These are phyloP conservation scores for Hygrocybe punicea DNA, from an alignment of 768 basidiomycete genomes.

Conservation along the genomic window DNA sequence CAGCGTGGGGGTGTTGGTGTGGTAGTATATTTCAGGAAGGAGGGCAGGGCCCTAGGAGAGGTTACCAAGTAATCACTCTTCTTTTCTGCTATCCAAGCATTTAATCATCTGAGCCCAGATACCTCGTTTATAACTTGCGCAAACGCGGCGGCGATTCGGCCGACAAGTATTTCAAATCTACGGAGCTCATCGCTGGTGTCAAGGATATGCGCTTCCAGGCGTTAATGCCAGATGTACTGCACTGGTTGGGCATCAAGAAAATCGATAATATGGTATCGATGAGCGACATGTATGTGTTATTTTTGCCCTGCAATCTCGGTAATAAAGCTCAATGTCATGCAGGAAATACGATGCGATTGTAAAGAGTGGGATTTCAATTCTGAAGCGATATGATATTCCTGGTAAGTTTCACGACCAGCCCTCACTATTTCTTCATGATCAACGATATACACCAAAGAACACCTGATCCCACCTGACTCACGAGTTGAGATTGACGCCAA, in stretches of 20 bases:
- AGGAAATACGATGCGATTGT: constrained; percentile 97
- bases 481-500: constrained; percentile 96
- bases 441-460: constrained; percentile 41
- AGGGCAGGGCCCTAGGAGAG: constrained; percentile 90
- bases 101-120: constrained; percentile 41
- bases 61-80: constrained; percentile 70
- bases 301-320: not conserved
- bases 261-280: constrained; percentile 87
- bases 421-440: not conserved
- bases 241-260: constrained; percentile 91
- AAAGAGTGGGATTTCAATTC: constrained; percentile 78
- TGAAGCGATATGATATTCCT: constrained; percentile 82
- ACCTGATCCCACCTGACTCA: constrained; percentile 86
- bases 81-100: not conserved
- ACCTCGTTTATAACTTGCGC: constrained; percentile 93
- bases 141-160: constrained; percentile 93
- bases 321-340: constrained; percentile 1
- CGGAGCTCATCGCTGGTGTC: constrained; percentile 90
- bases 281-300: constrained; percentile 67
- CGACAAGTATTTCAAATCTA: constrained; percentile 90
- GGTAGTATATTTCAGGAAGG: constrained; percentile 92
- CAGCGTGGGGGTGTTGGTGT: constrained; percentile 81
- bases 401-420: constrained; percentile 37
- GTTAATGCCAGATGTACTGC: constrained; percentile 93
- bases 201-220: constrained; percentile 95